These are phyloP conservation scores for Atalantia buxifolia DNA, from an alignment of 345 rosid genomes.

Conservation along the genomic window DNA sequence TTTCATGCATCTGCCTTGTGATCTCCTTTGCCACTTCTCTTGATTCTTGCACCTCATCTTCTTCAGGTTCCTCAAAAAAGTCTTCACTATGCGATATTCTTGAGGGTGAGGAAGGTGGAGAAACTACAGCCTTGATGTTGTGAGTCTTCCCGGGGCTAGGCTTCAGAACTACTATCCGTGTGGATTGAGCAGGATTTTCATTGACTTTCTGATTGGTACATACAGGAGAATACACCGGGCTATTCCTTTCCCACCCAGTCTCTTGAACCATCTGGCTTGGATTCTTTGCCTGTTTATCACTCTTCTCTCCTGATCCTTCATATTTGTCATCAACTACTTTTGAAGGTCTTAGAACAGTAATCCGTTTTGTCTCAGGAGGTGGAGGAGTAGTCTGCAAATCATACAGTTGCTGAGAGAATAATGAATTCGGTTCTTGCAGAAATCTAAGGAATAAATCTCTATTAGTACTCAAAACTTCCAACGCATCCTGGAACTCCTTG, in stretches of 20 bases:
- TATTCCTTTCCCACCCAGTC: slow-evolving; percentile 39
- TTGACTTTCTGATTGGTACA: slow-evolving; percentile 36
- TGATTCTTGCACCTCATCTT: slow-evolving; percentile 52
- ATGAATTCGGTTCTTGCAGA: slow-evolving; percentile 76
- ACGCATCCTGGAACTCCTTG: slow-evolving; percentile 79
- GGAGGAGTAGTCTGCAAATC: slow-evolving; percentile 53
- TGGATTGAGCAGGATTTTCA: slow-evolving; percentile 66
- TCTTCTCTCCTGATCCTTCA: slow-evolving; percentile 41
- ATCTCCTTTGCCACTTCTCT: slow-evolving; percentile 59
- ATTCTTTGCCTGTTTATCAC: slow-evolving; percentile 43
- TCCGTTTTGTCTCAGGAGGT: slow-evolving; percentile 70
- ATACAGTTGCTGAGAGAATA: slow-evolving; percentile 50
- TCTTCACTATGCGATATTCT: slow-evolving; percentile 35
- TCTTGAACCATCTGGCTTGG: slow-evolving; percentile 35
- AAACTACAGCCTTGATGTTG: slow-evolving; percentile 40
- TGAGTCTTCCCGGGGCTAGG: slow-evolving; percentile 68
- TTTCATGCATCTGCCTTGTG: slow-evolving; percentile 50
- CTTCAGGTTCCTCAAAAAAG: slow-evolving; percentile 47
- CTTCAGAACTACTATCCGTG: slow-evolving; percentile 85
- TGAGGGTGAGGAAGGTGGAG: slow-evolving; percentile 52
- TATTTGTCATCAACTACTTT: slow-evolving; percentile 59
- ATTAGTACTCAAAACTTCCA: slow-evolving; percentile 73
- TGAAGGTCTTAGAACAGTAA: slow-evolving; percentile 86
- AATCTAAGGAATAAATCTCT: slow-evolving; percentile 67
- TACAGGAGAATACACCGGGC: slow-evolving; percentile 37